These are phyloP conservation scores for Populus hybrid DNA, from an alignment of 441 rosid genomes.

Conservation along the genomic window DNA sequence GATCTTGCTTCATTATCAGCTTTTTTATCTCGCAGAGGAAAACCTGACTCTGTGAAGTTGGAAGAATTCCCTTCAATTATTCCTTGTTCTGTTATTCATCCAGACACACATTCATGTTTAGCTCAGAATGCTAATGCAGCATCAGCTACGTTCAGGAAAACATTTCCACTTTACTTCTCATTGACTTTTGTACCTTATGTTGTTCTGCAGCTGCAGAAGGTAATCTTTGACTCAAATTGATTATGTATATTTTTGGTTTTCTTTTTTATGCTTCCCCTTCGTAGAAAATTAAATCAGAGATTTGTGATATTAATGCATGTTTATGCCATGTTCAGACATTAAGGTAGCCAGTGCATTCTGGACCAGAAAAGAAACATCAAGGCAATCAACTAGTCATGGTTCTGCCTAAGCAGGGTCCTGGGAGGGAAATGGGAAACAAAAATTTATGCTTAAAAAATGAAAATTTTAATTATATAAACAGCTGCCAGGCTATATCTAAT, in stretches of 20 bases:
- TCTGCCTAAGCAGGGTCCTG: not conserved
- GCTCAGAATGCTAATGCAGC: conserved; percentile 83
- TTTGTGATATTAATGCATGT: not conserved
- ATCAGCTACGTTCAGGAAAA: conserved; percentile 53
- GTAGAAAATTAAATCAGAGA: not conserved
- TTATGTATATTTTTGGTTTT: not conserved
- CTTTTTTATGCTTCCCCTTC: conserved; percentile 1
- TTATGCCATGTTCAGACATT: not conserved
- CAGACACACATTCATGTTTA: conserved; percentile 70
- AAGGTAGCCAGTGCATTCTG: not conserved
- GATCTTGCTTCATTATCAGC: conserved; percentile 70
- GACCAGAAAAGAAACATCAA: not conserved
- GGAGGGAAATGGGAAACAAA: not conserved
- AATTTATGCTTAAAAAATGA: not conserved
- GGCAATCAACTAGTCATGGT: not conserved
- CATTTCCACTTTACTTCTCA: too few species aligned
- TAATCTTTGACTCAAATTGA: conserved; percentile 30
- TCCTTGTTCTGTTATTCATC: conserved; percentile 93
- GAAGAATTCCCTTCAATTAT: conserved; percentile 79
- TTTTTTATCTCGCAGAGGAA: conserved; percentile 51
- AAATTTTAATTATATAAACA: not conserved
- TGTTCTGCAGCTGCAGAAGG: conserved; percentile 73
- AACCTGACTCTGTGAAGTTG: conserved; percentile 49
- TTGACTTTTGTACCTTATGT: too few species aligned
- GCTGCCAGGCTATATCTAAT: not conserved